Evolutionary conservation across 2,329 filamentous ascomycete genomes (phyloP).

Genomic region (Cladophialophora bantiana): DNA sequence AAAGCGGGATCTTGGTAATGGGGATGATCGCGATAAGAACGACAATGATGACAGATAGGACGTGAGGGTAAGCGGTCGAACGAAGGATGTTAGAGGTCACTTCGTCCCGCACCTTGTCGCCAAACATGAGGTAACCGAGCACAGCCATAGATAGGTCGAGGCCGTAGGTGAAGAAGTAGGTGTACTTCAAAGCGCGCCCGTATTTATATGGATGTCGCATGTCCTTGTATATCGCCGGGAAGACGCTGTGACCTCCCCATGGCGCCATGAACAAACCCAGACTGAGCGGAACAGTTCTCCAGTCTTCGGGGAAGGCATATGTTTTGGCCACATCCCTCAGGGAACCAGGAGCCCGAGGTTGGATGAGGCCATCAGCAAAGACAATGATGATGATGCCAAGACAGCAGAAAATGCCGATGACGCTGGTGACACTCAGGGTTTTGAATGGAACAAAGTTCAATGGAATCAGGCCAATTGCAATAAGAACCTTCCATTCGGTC

Average conservation of each 20-base stretch:
- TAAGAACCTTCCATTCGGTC: constrained; percentile 83
- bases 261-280: constrained; percentile 89
- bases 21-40: constrained; percentile 91
- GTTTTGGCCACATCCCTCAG: constrained; percentile 80
- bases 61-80: constrained; percentile 74
- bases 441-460: constrained; percentile 85
- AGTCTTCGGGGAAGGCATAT: constrained; percentile 82
- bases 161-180: constrained; percentile 85
- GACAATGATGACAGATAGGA: constrained; percentile 78
- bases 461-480: constrained; percentile 77
- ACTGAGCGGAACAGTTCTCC: constrained; percentile 84
- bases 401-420: constrained; percentile 89
- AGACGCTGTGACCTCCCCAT: constrained; percentile 75
- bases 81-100: constrained; percentile 88
- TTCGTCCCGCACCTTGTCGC: constrained; percentile 83
- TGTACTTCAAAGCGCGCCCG: constrained; percentile 73
- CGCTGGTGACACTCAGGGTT: constrained; percentile 85
- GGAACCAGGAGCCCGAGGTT: constrained; percentile 79
- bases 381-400: constrained; percentile 87
- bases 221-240: constrained; percentile 83
- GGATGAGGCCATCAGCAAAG: constrained; percentile 84
- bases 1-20: constrained; percentile 91
- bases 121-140: constrained; percentile 92
- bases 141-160: constrained; percentile 84
- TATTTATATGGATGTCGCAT: constrained; percentile 87